Percentiles rank a stretch among this genome's conserved stretches.
These are phyloP conservation scores for Oryza meridionalis DNA, from an alignment of 176 grass and related monocot genomes.

Conservation along the genomic window DNA sequence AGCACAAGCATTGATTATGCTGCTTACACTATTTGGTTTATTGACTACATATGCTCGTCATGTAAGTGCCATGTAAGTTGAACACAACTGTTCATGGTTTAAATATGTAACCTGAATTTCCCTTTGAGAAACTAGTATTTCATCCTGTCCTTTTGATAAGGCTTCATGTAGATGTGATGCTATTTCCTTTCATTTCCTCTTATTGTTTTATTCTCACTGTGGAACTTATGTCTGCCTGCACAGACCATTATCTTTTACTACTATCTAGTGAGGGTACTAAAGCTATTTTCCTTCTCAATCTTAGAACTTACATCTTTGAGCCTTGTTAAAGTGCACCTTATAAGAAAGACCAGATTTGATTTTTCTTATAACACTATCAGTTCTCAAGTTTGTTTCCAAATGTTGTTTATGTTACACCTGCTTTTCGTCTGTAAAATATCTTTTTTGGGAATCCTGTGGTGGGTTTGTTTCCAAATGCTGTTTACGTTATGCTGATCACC, in stretches of 20 bases:
- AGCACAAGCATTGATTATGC: not conserved
- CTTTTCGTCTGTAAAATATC: conserved; percentile 9
- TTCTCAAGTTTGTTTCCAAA: not conserved
- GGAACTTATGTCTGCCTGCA: not conserved
- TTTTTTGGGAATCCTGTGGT: not conserved
- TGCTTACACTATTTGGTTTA: not conserved
- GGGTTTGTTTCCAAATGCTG: not conserved
- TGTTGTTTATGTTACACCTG: not conserved
- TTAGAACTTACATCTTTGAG: not conserved
- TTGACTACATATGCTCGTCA: not conserved
- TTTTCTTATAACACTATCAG: not conserved
- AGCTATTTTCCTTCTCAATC: conserved; percentile 4
- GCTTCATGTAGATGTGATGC: not conserved
- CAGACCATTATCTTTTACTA: not conserved
- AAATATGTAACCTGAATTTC: not conserved
- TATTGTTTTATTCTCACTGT: not conserved
- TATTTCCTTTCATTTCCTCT: not conserved
- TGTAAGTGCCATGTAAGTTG: not conserved
- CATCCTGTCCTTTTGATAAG: not conserved
- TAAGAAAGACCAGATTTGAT: not conserved
- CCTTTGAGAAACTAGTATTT: not conserved
- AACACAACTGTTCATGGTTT: not conserved
- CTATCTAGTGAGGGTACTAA: not conserved
- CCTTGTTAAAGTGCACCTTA: not conserved
- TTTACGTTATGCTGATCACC: not conserved